Evolutionary conservation across 257 asterid species (phyloP), one percentile per base, ranked within the genome.

Genomic region (Lycium barbarum): DNA sequence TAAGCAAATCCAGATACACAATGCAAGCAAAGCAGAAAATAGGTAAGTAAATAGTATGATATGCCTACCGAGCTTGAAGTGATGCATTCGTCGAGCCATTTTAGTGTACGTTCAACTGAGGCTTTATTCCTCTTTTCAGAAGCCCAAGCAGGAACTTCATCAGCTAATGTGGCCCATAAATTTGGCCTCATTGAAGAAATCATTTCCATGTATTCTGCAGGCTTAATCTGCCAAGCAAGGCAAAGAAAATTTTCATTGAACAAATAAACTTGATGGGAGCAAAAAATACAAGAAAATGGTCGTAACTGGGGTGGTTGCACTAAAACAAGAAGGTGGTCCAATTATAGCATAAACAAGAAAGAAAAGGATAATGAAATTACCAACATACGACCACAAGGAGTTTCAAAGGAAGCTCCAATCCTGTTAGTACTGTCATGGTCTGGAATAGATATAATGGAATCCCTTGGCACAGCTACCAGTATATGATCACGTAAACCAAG

Each of bases 131-230:
- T 93, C 92, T 96, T 96, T 79, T 87, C 91, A 49, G 98, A 90
- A 86, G 92, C 97, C 98, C 97, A 96, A 84, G 93, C 93, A 85
- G 99, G 99, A 80, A 93, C 99, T 90, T 96, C 99, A 83, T 96
- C 99, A 2, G 98, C 92, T 91, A 96, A 87, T 12, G 97, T 88
- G 63, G 90, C 92, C 95, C 97, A 96, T 74, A 95, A 84, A 88
- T 95, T 90, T 53, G 99, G 99, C 86, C 88, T 95, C 98, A 95
- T 88, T 43, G 94, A 86, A 61, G 92, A 90, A 84, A 96, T 87
- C 93, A 96, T 84, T 79, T 93, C 93, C 91, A 93, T 84, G 82
- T 93, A 96, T 22, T 91, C 92, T 5, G 65, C 89, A 26, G 99
- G 98, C 78, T 91, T 91, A 20, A 96, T 83, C 99, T 96, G 92